phyloP scores from a whole-genome alignment of 2,329 filamentous ascomycete genomes.

The Berkeleyomyces rouxiae region DNA sequence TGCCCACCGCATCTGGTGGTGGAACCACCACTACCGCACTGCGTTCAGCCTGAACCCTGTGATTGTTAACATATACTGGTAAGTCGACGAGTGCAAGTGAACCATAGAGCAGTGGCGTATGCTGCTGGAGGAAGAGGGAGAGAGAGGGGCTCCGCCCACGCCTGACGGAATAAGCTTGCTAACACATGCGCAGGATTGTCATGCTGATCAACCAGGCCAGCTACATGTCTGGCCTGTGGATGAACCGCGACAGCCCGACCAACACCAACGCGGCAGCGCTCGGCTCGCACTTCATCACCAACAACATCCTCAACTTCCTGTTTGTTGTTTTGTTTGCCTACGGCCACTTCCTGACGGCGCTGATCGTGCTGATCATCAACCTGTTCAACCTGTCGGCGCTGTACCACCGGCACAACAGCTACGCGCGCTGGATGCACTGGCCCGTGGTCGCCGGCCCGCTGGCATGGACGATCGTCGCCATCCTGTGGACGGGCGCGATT shows the following conservation, averaged over 20 bases:
- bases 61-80: slow-evolving; percentile 47
- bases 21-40: slow-evolving; percentile 49
- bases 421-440: slow-evolving; percentile 53
- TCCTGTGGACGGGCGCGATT: slow-evolving; percentile 81
- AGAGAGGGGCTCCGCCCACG: not conserved
- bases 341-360: slow-evolving; percentile 56
- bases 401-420: slow-evolving; percentile 64
- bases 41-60: slow-evolving; percentile 58
- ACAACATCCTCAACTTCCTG: slow-evolving; percentile 67
- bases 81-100: not conserved
- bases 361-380: slow-evolving; percentile 62
- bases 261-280: slow-evolving; percentile 55
- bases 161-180: not conserved
- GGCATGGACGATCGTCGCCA: slow-evolving; percentile 67
- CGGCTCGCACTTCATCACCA: slow-evolving; percentile 68
- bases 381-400: slow-evolving; percentile 63
- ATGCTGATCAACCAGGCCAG: slow-evolving; percentile 60
- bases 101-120: too few species aligned
- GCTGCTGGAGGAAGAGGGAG: not conserved
- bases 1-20: slow-evolving; percentile 54
- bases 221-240: slow-evolving; percentile 65
- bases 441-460: slow-evolving; percentile 62
- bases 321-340: slow-evolving; percentile 75
- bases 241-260: slow-evolving; percentile 34
- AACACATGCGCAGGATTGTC: slow-evolving; percentile 36